Evolutionary conservation across 2,329 filamentous ascomycete species (phyloP), one percentile per base, ranked within the genome.

Genomic region (Sarocladium strictum): DNA sequence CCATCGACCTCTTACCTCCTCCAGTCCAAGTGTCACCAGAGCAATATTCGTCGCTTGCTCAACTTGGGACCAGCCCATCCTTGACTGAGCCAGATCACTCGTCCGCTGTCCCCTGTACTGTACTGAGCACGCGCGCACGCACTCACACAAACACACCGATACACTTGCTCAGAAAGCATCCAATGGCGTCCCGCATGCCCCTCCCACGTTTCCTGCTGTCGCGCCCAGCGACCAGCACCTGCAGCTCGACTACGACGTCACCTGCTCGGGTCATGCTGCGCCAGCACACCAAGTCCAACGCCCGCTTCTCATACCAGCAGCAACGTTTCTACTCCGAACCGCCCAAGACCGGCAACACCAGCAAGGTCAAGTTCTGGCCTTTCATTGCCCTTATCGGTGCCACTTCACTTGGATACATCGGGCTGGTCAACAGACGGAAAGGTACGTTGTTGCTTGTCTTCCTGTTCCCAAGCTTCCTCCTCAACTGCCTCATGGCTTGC

Each of bases 331-430:
- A 76, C 59, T 76, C 74, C 14, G 63, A 71, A 38, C 70, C 70
- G 10, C 71, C 70, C 33, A 66, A 65, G 17, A 56, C 63, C 11
- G 63, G 65, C 35, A 66, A 68, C 43, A 61, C 64, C 41, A 68
- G 63, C 53, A 65, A 61, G 43, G 64, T 82, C 71, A 81, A 81
- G 67, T 81, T 83, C 65, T 81, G 78, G 78, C 79, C 79, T 2
- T 82, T 83, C 59, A n/a, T 78, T 45, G 65, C 69, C 53, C 69
- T 83, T 59, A 74, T 81, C 58, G 73, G 67, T 29, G 59, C 76
- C 15, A 75, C 77, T 49, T 71, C 72, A 7, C 73, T 72, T 14
- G 77, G 74, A 23, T 83, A 81, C 64, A 65, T 76, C 29, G 65
- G 75, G 33, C 67, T 83, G 43, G 74, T 77, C 50, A 77, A 80